Conservation (phyloP, 2,329 filamentous ascomycete genomes). For the Aspergillus udagawae region DNA sequence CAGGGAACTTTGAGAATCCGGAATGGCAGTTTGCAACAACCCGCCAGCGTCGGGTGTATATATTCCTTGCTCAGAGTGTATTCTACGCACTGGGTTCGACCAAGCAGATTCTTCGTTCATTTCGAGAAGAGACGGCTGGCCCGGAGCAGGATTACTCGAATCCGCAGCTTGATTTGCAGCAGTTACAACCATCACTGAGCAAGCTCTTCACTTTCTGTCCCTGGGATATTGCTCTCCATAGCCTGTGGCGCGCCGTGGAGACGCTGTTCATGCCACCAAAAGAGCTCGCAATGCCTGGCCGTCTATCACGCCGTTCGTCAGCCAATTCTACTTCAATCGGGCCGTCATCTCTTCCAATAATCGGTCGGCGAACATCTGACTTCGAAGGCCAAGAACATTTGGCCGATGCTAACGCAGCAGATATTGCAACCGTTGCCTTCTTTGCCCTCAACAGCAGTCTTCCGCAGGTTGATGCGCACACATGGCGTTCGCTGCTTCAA, state of each 20-base stretch:
- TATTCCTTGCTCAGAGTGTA: conserved; percentile 43
- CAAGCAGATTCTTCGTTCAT: conserved; percentile 39
- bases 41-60: conserved; percentile 34
- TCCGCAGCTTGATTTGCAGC: conserved; percentile 25
- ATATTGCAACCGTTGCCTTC: conserved; percentile 35
- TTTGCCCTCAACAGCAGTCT: conserved; percentile 37
- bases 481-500: conserved; percentile 40
- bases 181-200: conserved; percentile 31
- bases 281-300: conserved; percentile 28
- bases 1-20: conserved; percentile 34
- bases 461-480: conserved; percentile 31
- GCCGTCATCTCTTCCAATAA: conserved; percentile 18
- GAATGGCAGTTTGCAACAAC: conserved; percentile 37
- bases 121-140: conserved; percentile 23
- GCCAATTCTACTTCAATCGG: conserved; percentile 23
- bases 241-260: conserved; percentile 39
- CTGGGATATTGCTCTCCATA: conserved; percentile 39
- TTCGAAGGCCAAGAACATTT: conserved; percentile 29
- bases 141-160: conserved; percentile 1
- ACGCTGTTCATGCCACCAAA: conserved; percentile 37
- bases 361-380: conserved; percentile 25
- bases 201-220: conserved; percentile 36
- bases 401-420: conserved; percentile 36
- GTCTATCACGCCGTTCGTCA: conserved; percentile 29
- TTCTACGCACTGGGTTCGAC: conserved; percentile 42